These are phyloP conservation scores for Centella asiatica DNA, from an alignment of 129 eudicot species.

Conservation along the genomic window DNA sequence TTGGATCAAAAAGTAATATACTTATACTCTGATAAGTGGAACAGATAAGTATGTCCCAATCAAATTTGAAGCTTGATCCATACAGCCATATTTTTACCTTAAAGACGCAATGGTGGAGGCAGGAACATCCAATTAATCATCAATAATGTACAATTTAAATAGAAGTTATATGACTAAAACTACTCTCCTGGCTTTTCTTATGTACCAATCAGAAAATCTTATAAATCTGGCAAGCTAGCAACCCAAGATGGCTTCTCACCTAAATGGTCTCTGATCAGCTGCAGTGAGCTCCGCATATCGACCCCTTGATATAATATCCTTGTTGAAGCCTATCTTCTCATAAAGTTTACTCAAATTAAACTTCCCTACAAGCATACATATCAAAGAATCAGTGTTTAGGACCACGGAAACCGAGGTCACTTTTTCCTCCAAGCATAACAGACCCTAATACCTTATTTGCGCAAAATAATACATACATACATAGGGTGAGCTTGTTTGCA, in stretches of 20 bases:
- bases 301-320: conserved; percentile 78
- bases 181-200: background rate
- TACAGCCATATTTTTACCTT: background rate
- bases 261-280: conserved; percentile 72
- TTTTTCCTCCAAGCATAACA: too few species aligned
- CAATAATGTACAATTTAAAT: background rate
- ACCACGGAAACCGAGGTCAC: background rate
- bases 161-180: too few species aligned
- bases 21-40: background rate
- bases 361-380: conserved; percentile 38
- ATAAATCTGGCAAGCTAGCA: background rate
- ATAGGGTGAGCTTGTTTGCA: too few species aligned
- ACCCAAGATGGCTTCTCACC: conserved; percentile 31
- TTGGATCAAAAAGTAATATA: background rate
- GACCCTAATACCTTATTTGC: too few species aligned
- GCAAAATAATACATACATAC: too few species aligned
- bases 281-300: conserved; percentile 68
- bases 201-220: background rate
- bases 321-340: conserved; percentile 72
- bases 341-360: conserved; percentile 57
- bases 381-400: background rate
- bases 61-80: background rate
- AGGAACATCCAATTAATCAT: background rate
- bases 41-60: too few species aligned
- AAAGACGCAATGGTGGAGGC: background rate